Evolutionary conservation across 2,329 filamentous ascomycete genomes (phyloP).

Genomic region (Aspergillus niger): DNA sequence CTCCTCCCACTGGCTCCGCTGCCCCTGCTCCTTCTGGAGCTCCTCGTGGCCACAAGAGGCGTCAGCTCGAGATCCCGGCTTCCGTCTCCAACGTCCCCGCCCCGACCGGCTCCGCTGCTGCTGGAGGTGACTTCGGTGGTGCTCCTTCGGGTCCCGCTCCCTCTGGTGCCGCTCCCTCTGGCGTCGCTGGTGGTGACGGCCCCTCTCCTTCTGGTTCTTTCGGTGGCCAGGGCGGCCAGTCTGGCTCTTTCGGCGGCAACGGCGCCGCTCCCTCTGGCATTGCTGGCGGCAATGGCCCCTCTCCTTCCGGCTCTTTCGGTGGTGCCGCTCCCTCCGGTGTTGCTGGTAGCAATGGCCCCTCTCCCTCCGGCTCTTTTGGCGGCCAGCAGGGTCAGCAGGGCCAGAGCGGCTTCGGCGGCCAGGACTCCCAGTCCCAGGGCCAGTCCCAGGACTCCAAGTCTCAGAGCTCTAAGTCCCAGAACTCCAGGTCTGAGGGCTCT

Average conservation of each 20-base stretch:
- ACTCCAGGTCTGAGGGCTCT: neutral
- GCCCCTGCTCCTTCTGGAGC: neutral
- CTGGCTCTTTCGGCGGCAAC: neutral
- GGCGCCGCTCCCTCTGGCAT: neutral
- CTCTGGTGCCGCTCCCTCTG: neutral
- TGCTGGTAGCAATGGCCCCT: neutral
- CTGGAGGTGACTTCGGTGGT: neutral
- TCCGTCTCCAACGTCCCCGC: neutral
- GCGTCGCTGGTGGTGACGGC: neutral
- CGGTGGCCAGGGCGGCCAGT: neutral
- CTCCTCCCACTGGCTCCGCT: neutral
- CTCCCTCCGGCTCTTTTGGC: neutral
- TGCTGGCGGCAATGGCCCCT: neutral
- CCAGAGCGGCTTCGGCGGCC: neutral
- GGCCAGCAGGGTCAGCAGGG: neutral
- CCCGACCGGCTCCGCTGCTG: neutral
- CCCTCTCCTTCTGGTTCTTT: neutral
- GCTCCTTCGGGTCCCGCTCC: neutral
- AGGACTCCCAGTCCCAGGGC: neutral
- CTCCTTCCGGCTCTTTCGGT: neutral
- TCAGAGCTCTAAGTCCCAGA: neutral
- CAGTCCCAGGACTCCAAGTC: neutral
- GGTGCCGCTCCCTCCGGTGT: constrained; percentile 1
- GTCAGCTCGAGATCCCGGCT: neutral
- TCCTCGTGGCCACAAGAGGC: neutral